Evolutionary conservation across 495 filamentous ascomycete species (phyloP), one percentile per base, ranked within the genome.

Genomic region (Aspergillus ellipticus): DNA sequence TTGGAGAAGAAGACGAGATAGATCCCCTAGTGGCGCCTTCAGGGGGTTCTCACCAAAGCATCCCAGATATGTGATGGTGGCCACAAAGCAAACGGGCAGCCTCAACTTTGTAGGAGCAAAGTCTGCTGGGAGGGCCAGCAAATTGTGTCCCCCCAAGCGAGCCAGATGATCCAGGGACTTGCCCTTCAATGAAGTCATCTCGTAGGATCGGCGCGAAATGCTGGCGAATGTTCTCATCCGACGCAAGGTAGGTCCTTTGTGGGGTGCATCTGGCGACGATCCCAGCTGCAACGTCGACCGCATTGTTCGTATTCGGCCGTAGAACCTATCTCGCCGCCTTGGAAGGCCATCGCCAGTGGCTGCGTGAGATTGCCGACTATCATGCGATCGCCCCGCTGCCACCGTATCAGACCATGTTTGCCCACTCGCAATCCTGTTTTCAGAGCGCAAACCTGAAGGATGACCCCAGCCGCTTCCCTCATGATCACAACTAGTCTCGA

Each of bases 41-140:
- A 21, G 13, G 7, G 24, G 37, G 29, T 28, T 60, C 82, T 63
- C 68, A 91, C 89, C 85, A 71, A 88, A 76, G 60, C 80, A 79
- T 9, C 82, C 73, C 31, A 94, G 71, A 68, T 84, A 87, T 46
- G 81, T 79, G 35, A 82, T 81, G 7, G 84, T 85, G 11, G 87
- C 88, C 33, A 88, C 86, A 52, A 93, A 82, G 61, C 88, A 91
- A 5, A 86, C 87, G 6, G 89, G 89, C 10, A 94, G 72, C 16
- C 81, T 72, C 50, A 91, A 72, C 20, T 81, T 79, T 4, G 77
- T 74, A 7, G 89, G 82, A 15, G 85, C 77, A 62, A 89, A 84
- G 43, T 87, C 83, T 0, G 69, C 60, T 0, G 87, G 87, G n/a
- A 92, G 74, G 29, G 79, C 80, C 33, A 94, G 70, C 37, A 82